These are phyloP conservation scores for Talaromyces piceae DNA, from an alignment of 2,329 filamentous ascomycete species.

Conservation along the genomic window DNA sequence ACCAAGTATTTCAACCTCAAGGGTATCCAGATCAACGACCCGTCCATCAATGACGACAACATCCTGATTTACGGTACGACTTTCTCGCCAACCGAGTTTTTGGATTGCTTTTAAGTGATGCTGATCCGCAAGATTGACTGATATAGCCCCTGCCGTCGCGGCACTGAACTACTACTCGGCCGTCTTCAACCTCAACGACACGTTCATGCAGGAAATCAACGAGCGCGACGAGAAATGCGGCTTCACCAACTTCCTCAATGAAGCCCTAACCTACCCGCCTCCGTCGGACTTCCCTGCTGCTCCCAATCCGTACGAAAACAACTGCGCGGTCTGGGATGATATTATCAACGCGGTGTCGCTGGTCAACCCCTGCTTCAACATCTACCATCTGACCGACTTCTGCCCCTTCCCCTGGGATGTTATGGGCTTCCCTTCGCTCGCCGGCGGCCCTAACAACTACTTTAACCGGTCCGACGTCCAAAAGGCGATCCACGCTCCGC, in stretches of 20 bases:
- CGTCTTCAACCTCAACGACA: slow-evolving; percentile 40
- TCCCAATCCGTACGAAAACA: slow-evolving; percentile 22
- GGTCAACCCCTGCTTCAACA: slow-evolving; percentile 71
- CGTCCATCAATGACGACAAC: slow-evolving; percentile 50
- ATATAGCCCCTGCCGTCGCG: slow-evolving; percentile 30
- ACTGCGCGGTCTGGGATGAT: slow-evolving; percentile 53
- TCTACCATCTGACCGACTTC: slow-evolving; percentile 65
- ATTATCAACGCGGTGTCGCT: slow-evolving; percentile 47
- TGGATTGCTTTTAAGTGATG: slow-evolving; percentile 14
- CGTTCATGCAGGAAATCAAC: slow-evolving; percentile 35
- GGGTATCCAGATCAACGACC: slow-evolving; percentile 62
- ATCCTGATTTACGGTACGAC: slow-evolving; percentile 43
- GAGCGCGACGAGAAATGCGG: slow-evolving; percentile 38
- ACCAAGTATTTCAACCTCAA: slow-evolving; percentile 60
- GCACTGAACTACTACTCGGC: slow-evolving; percentile 35
- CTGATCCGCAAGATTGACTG: slow-evolving; percentile 8
- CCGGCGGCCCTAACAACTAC: slow-evolving; percentile 56
- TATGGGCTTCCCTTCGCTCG: slow-evolving; percentile 54
- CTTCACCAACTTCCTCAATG: slow-evolving; percentile 38
- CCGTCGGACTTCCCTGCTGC: slow-evolving; percentile 46
- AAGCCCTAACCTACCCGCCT: slow-evolving; percentile 54
- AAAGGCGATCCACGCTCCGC: slow-evolving; percentile 54
- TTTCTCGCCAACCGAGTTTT: neutral
- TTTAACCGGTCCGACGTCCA: slow-evolving; percentile 67
- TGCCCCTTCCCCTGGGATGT: slow-evolving; percentile 66